Evolutionary conservation across 163 green algal species (phyloP), one percentile per base, ranked within the genome.

Genomic region (Scenedesmus sp.): DNA sequence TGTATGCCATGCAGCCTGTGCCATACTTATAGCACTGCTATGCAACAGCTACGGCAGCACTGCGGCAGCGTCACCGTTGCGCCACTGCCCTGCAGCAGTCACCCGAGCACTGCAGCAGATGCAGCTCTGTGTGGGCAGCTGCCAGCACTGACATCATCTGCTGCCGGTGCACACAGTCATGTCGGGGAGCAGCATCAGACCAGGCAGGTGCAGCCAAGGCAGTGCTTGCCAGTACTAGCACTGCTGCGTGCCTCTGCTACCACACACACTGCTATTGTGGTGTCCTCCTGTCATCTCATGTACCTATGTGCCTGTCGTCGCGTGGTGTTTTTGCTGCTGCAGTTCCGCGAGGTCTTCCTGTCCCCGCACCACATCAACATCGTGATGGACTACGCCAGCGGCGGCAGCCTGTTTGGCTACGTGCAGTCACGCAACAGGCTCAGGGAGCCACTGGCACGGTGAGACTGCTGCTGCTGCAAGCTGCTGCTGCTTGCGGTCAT

Each of bases 301-400:
- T 3, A 76, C 34, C 34, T 46, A 46, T 46, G 4, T 34, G 66
- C 70, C 3, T 79, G 70, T 13, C 52, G 23, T 46, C 34, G 23
- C 64, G 18, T 4, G 18, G 4, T 79, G 70, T 23, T 79, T 23
- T 23, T 26, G 18, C 23, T 79, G 70, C 23, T 88, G 34, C 87
- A 94, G 88, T 95, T 95, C 56, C 82, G 90, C 4, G 93, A 94
- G 91, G 92, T 94, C 55, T 95, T 95, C 56, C 90, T 95, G n/a
- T 93, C 91, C 56, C 73, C 84, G 15, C 70, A 86, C 34, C 84
- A 93, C 74, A 92, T 92, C 88, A 93, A 90, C 70, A 95, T 95
- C 23, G 92, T 96, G 7, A 97, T 97, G 96, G 96, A 97, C 86
- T 97, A 95, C 73, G 96, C 95, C 10, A 95, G 94, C 73, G 95